Evolutionary conservation across 2,329 filamentous ascomycete species (phyloP), one percentile per base, ranked within the genome.

Genomic region (Tympanopsis confertula): DNA sequence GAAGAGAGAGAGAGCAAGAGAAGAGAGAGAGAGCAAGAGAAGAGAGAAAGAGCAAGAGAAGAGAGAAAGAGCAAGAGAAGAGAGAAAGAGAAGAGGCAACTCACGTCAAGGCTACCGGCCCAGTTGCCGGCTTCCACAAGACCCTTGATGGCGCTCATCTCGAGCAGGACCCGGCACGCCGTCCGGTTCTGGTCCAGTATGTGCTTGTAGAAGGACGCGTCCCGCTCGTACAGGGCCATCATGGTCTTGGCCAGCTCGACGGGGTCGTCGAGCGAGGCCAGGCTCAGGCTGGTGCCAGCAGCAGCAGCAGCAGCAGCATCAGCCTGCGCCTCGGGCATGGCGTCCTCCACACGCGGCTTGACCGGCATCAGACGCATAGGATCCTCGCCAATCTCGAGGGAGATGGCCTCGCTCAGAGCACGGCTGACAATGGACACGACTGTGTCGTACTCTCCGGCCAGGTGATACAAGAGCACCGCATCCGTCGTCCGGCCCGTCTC

Each of bases 401-500:
- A 82, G 42, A 96, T 78, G 33, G 86, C 85, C 57, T 96, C 87
- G 39, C 88, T 93, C 24, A 98, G 69, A 3, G 88, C 82, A 28
- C 87, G 82, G 59, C 88, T 94, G 52, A 96, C 76, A 46, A 96
- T 89, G 19, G 74, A 68, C 32, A 95, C 78, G n/a, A 96, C 93
- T 38, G 80, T 87, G 56, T 98, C 87, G 55, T 94, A 96, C 56
- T 98, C 88, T 51, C 86, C 86, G 0, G 91, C 89, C 32, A 98
- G 69, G 57, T 98, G 89, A 57, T 94, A 96, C 37, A 98, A 69
- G 37, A 98, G 70, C 13, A 96, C 89, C 2, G 93, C 88, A 58
- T 98, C 91, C 1, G 89, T 93, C 2, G 82, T 87, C 36, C 93
- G 77, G 28, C 91, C 89, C 50, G 89, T 93, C 56, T 96, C 89